phyloP scores from a whole-genome alignment of 139 green algal genomes.

The Asterochloris erici region DNA sequence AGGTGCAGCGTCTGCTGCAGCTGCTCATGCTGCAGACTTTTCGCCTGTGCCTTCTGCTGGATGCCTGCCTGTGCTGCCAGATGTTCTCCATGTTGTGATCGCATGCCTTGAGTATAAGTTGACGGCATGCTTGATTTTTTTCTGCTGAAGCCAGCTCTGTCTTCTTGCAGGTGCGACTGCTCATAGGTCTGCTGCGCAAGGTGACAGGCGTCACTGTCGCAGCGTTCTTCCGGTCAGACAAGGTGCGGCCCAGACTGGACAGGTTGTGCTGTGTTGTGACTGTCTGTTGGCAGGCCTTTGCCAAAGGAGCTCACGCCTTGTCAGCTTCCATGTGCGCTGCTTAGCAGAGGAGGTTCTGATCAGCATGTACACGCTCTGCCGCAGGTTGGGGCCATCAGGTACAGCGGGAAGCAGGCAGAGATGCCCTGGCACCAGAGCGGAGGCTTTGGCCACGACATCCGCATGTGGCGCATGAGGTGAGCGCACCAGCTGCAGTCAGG shows the following conservation, averaged over 20 bases:
- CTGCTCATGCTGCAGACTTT: not conserved
- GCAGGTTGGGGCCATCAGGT: not conserved
- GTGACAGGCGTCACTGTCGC: conserved; percentile 14
- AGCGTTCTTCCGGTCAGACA: conserved; percentile 4
- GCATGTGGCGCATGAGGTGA: conserved; percentile 11
- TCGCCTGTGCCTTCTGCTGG: not conserved
- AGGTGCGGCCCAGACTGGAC: no score
- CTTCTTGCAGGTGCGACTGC: conserved; percentile 6
- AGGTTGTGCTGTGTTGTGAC: no score
- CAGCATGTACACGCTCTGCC: no score
- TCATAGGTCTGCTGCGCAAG: conserved; percentile 14
- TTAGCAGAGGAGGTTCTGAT: no score
- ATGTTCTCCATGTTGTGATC: not conserved
- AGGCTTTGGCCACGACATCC: conserved; percentile 17
- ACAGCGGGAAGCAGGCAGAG: not conserved
- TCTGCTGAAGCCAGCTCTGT: not conserved
- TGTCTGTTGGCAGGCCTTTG: no score
- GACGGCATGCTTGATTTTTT: not conserved
- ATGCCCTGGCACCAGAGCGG: conserved; percentile 11
- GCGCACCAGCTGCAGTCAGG: not conserved
- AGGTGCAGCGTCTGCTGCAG: not conserved
- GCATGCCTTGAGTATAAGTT: no score
- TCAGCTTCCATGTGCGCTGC: no score
- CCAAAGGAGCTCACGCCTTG: no score
- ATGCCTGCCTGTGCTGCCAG: not conserved